Evolutionary conservation across 2,329 filamentous ascomycete species (phyloP).

Genomic region (Hypoxylon sp.): DNA sequence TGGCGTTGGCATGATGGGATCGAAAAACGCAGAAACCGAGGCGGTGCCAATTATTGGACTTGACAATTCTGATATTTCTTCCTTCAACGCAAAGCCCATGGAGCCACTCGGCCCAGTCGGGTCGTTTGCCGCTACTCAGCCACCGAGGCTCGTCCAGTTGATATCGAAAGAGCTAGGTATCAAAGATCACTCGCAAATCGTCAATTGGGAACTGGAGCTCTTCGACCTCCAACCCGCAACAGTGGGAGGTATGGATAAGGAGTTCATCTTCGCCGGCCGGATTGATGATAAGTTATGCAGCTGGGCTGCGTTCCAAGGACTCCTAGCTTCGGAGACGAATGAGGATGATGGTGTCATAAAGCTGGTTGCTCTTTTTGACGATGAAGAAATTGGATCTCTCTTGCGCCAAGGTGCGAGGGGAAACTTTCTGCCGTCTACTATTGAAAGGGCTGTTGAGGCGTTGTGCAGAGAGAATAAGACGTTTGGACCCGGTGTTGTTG

Average conservation of each 20-base stretch:
- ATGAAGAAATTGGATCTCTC: conserved; percentile 94
- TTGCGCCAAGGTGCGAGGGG: conserved; percentile 89
- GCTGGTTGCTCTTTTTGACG: conserved; percentile 93
- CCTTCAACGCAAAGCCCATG: conserved; percentile 50
- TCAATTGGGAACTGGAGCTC: conserved; percentile 97
- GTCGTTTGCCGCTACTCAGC: conserved; percentile 85
- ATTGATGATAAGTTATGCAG: conserved; percentile 99
- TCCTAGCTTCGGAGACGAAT: conserved; percentile 74
- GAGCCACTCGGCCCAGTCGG: conserved; percentile 70
- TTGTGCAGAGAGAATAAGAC: conserved; percentile 56
- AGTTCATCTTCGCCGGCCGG: conserved; percentile 93
- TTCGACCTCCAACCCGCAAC: conserved; percentile 90
- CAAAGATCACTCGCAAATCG: conserved; percentile 76
- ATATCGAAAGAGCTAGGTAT: conserved; percentile 85
- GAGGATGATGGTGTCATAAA: conserved; percentile 78
- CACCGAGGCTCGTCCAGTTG: conserved; percentile 83
- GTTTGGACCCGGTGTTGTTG: conserved; percentile 73
- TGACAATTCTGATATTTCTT: conserved; percentile 73
- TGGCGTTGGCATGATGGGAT: conserved; percentile 76
- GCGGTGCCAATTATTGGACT: conserved; percentile 94
- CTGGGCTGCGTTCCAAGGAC: conserved; percentile 87
- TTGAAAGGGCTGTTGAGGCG: conserved; percentile 84
- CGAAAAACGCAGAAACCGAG: conserved; percentile 87
- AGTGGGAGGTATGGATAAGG: conserved; percentile 85
- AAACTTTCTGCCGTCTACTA: conserved; percentile 85